Evolutionary conservation across 2,329 filamentous ascomycete species (phyloP).

Genomic region (Fulvia fulva): DNA sequence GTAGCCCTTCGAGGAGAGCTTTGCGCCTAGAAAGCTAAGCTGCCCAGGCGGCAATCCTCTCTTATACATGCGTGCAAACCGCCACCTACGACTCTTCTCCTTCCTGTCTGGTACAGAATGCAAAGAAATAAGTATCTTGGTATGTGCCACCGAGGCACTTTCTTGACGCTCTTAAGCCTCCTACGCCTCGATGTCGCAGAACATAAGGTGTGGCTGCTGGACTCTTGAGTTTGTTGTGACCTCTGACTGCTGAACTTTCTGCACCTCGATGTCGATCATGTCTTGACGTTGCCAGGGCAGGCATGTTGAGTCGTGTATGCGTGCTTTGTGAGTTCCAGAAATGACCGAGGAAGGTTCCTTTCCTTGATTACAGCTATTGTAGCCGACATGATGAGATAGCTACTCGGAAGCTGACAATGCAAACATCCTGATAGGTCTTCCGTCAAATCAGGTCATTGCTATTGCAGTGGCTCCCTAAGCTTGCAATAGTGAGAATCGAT

Average conservation of each 20-base stretch:
- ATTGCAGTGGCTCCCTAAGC: too few species aligned
- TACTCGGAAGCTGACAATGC: too few species aligned
- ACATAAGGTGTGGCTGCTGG: neutral
- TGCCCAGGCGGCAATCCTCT: neutral
- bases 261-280: neutral
- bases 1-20: neutral
- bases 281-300: neutral
- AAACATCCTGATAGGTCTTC: too few species aligned
- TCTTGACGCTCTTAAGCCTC: neutral
- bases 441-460: too few species aligned
- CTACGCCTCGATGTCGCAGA: neutral
- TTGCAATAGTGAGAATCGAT: too few species aligned
- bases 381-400: too few species aligned
- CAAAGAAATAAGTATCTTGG: neutral
- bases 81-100: slow-evolving; percentile 1
- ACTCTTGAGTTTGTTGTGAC: neutral
- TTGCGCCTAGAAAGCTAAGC: neutral
- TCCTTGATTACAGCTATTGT: too few species aligned
- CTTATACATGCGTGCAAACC: neutral
- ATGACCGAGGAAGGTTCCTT: too few species aligned
- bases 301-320: neutral
- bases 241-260: neutral
- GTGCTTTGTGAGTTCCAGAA: neutral
- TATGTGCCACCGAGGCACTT: neutral
- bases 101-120: neutral